phyloP scores from a whole-genome alignment of 768 basidiomycete genomes.

The Amanita rimosa region DNA sequence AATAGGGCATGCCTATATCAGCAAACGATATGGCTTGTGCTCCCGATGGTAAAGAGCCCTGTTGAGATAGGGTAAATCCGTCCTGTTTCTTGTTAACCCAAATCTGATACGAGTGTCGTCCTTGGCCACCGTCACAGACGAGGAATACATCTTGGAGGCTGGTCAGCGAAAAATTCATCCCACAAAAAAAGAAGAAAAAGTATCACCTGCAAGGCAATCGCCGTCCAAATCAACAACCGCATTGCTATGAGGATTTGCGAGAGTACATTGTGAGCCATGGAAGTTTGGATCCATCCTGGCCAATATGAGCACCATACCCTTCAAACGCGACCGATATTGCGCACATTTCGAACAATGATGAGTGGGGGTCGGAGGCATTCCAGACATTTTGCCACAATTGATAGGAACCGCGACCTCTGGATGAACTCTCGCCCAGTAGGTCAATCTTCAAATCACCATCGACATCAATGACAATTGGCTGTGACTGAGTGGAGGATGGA shows the following conservation, averaged over 20 bases:
- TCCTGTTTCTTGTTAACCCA: slow-evolving; percentile 81
- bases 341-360: slow-evolving; percentile 59
- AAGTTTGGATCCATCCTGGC: slow-evolving; percentile 49
- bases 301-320: not conserved
- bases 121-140: slow-evolving; percentile 59
- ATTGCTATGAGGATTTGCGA: slow-evolving; percentile 90
- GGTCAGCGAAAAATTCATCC: not conserved
- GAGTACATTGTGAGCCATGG: slow-evolving; percentile 51
- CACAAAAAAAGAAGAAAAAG: not conserved
- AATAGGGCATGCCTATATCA: slow-evolving; percentile 59
- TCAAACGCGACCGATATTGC: slow-evolving; percentile 12
- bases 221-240: slow-evolving; percentile 92
- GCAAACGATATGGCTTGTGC: slow-evolving; percentile 78
- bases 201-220: slow-evolving; percentile 81
- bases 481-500: slow-evolving; percentile 55
- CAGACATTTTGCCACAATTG: slow-evolving; percentile 77
- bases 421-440: slow-evolving; percentile 49
- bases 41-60: slow-evolving; percentile 62
- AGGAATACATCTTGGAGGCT: slow-evolving; percentile 67
- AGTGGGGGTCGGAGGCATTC: slow-evolving; percentile 43
- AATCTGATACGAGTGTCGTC: slow-evolving; percentile 69
- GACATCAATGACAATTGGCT: slow-evolving; percentile 81
- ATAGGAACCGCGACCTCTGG: slow-evolving; percentile 26
- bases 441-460: slow-evolving; percentile 88
- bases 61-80: slow-evolving; percentile 61